phyloP scores from a whole-genome alignment of 352 stramenopile species.

The Aphanomyces euteiches region DNA sequence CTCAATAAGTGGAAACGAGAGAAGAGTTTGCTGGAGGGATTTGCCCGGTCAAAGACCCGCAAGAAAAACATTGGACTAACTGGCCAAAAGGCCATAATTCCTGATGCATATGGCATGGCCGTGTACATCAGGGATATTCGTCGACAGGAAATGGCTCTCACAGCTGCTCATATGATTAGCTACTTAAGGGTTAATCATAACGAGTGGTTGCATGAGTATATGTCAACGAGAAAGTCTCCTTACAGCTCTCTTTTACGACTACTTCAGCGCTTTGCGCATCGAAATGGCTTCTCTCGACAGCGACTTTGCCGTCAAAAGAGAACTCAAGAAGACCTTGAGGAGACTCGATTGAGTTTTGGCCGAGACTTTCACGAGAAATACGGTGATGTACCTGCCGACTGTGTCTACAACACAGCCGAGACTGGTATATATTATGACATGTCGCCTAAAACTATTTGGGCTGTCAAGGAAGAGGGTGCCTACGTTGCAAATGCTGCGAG shows the following conservation, averaged over 20 bases:
- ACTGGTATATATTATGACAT: constrained; percentile 30
- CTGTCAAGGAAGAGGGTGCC: constrained; percentile 12
- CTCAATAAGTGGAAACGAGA: background rate
- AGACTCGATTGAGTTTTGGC: background rate
- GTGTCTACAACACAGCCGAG: constrained; percentile 31
- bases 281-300: background rate
- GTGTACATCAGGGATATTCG: background rate
- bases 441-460: constrained; percentile 26
- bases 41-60: background rate
- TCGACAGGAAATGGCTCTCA: background rate
- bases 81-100: background rate
- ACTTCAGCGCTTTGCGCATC: background rate
- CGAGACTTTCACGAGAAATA: background rate
- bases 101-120: background rate
- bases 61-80: background rate
- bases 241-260: background rate
- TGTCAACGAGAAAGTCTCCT: background rate
- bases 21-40: background rate
- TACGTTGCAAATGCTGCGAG: constrained; percentile 17
- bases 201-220: background rate
- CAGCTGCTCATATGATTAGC: background rate
- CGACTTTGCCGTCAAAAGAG: background rate
- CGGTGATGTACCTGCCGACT: background rate
- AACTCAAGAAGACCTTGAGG: background rate
- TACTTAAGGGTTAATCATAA: background rate